Percentiles rank a stretch among this genome's conserved stretches.
These are phyloP conservation scores for Eutrema yunnanense DNA, from an alignment of 345 rosid genomes.

Conservation along the genomic window DNA sequence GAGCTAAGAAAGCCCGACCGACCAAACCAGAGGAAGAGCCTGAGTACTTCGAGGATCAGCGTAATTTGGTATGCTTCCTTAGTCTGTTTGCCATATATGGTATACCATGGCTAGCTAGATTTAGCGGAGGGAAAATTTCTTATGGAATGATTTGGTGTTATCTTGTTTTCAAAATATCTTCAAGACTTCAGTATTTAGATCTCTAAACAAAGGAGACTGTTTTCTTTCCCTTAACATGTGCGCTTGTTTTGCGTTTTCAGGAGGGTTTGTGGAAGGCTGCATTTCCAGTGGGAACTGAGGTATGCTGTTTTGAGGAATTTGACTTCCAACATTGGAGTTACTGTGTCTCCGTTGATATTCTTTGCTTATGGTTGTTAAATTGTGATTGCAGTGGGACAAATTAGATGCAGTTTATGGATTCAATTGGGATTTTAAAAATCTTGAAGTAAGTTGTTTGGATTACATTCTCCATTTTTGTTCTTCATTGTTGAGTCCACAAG, in stretches of 20 bases:
- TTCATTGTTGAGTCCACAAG: not conserved
- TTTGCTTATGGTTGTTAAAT: constrained; percentile 7
- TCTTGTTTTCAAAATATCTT: no score
- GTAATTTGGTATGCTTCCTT: constrained; percentile 56
- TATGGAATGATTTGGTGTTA: no score
- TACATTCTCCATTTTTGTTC: not conserved
- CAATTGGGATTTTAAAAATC: constrained; percentile 82
- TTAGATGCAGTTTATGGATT: constrained; percentile 60
- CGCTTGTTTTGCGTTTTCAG: no score
- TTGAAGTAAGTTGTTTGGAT: constrained; percentile 63
- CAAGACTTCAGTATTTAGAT: no score
- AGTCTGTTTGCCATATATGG: no score
- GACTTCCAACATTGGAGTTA: not conserved
- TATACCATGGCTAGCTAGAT: no score
- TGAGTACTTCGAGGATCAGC: constrained; percentile 77
- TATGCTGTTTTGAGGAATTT: constrained; percentile 17
- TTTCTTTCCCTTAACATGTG: no score
- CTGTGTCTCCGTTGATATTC: not conserved
- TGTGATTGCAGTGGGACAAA: constrained; percentile 77
- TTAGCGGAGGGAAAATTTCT: no score
- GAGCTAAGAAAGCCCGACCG: constrained; percentile 49
- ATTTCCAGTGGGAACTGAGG: constrained; percentile 46
- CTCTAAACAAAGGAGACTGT: no score
- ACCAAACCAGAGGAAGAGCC: constrained; percentile 55
- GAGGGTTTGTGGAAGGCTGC: no score